phyloP scores from a whole-genome alignment of 1,284 basidiomycete species.

The Thelephora terrestris region DNA sequence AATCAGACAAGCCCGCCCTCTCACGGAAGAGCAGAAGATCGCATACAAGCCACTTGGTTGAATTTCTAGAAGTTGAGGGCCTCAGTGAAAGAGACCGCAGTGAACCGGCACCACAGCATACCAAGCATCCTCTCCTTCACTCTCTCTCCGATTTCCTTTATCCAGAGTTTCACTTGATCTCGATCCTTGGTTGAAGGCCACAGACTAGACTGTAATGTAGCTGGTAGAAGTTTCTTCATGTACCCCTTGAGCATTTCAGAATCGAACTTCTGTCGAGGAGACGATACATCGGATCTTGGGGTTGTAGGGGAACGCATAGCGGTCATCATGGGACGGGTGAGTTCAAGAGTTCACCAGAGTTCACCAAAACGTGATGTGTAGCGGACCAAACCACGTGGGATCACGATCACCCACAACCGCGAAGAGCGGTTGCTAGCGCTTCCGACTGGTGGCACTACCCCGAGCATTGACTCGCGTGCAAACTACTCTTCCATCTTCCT shows the following conservation, averaged over 20 bases:
- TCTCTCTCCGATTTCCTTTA: conserved; percentile 71
- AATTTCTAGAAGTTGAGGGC: conserved; percentile 36
- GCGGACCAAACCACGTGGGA: not conserved
- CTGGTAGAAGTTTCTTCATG: conserved; percentile 67
- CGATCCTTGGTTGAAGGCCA: conserved; percentile 62
- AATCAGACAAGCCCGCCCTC: not conserved
- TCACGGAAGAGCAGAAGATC: not conserved
- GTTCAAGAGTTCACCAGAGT: conserved; percentile 3
- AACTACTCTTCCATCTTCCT: too few relatives aligned
- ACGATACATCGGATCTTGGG: conserved; percentile 43
- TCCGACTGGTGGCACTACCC: too few relatives aligned
- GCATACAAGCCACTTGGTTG: conserved; percentile 72
- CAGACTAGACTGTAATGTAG: conserved; percentile 49
- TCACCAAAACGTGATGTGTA: conserved; percentile 4
- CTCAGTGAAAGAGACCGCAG: not conserved
- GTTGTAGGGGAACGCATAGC: conserved; percentile 41
- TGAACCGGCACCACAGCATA: conserved; percentile 15
- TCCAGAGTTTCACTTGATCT: conserved; percentile 61
- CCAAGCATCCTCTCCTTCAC: conserved; percentile 72
- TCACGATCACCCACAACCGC: too few relatives aligned
- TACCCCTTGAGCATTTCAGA: conserved; percentile 60
- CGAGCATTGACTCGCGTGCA: too few relatives aligned
- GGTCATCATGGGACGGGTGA: conserved; percentile 27
- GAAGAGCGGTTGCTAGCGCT: too few relatives aligned
- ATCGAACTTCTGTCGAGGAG: conserved; percentile 59